These are phyloP conservation scores for Lipomyces kockii DNA, from an alignment of 805 yeast genomes.

Conservation along the genomic window DNA sequence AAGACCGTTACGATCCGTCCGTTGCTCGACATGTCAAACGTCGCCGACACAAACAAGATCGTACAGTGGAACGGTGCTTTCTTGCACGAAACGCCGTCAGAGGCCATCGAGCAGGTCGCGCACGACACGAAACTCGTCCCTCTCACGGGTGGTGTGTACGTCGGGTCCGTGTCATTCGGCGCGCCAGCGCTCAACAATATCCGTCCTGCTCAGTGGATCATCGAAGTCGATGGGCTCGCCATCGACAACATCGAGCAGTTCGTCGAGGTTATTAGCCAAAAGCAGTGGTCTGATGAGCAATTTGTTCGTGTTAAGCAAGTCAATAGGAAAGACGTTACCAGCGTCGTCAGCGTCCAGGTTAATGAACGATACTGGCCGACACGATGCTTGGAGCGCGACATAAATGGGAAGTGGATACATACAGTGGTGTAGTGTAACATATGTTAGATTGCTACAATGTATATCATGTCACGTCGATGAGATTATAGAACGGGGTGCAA, in stretches of 20 bases:
- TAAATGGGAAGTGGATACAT: slow-evolving; percentile 29
- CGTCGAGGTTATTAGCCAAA: slow-evolving; percentile 13
- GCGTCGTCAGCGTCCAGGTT: slow-evolving; percentile 33
- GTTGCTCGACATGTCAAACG: slow-evolving; percentile 9
- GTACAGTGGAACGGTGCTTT: slow-evolving; percentile 36
- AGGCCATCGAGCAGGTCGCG: slow-evolving; percentile 36
- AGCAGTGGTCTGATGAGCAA: slow-evolving; percentile 29
- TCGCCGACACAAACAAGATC: slow-evolving; percentile 11
- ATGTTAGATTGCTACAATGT: not conserved
- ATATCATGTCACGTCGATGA: not conserved
- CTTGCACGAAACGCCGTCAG: slow-evolving; percentile 29
- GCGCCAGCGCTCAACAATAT: slow-evolving; percentile 35
- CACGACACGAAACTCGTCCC: slow-evolving; percentile 26
- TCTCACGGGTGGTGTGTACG: slow-evolving; percentile 32
- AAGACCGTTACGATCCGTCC: slow-evolving; percentile 16
- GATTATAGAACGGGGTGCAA: not conserved
- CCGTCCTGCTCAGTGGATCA: slow-evolving; percentile 68
- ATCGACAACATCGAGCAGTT: slow-evolving; percentile 23
- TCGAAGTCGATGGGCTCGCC: slow-evolving; percentile 72
- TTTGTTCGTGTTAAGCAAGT: slow-evolving; percentile 37
- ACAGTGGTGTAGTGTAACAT: slow-evolving; percentile 10
- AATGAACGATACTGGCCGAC: slow-evolving; percentile 36
- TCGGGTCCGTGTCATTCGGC: slow-evolving; percentile 36
- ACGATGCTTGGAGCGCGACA: slow-evolving; percentile 16
- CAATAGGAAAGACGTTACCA: slow-evolving; percentile 35